A percentile compares a stretch with the other conserved stretches of the same genome.
Evolutionary conservation across 1,284 basidiomycete species (phyloP).

Genomic region (Nidula niveotomentosa): DNA sequence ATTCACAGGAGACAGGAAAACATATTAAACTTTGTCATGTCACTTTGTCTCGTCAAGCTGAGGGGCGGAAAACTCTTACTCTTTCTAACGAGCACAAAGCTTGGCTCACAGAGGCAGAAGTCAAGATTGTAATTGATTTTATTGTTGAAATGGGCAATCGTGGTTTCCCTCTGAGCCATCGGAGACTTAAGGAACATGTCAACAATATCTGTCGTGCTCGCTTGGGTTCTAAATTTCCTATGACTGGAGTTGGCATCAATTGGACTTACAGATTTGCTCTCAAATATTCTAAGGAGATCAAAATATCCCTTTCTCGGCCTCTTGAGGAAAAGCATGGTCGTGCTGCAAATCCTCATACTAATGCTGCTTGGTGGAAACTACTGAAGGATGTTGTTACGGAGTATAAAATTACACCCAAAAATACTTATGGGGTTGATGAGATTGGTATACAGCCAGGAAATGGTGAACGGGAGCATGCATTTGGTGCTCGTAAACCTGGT

Average conservation of each 20-base stretch:
- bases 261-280: constrained; percentile 33
- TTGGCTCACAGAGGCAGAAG: constrained; percentile 24
- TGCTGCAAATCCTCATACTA: constrained; percentile 29
- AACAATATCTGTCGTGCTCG: constrained; percentile 20
- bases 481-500: constrained; percentile 8
- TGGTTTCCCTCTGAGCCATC: no score
- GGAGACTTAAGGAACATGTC: constrained; percentile 28
- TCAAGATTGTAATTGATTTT: constrained; percentile 23
- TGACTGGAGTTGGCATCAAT: constrained; percentile 25
- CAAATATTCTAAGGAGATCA: constrained; percentile 22
- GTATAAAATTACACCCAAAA: constrained; percentile 10
- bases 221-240: constrained; percentile 22
- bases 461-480: background rate
- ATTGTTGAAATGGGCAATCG: constrained; percentile 22
- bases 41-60: constrained; percentile 10
- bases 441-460: background rate
- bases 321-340: constrained; percentile 26
- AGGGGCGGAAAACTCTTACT: constrained; percentile 9
- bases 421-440: background rate
- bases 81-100: constrained; percentile 18
- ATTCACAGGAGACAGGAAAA: constrained; percentile 11
- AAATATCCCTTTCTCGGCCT: constrained; percentile 21
- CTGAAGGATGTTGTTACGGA: constrained; percentile 16
- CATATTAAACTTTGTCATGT: constrained; percentile 12
- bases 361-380: constrained; percentile 24